A percentile compares a stretch with the other conserved stretches of the same genome.
These are phyloP conservation scores for Mallotus japonicus DNA, from an alignment of 441 rosid genomes.

Conservation along the genomic window DNA sequence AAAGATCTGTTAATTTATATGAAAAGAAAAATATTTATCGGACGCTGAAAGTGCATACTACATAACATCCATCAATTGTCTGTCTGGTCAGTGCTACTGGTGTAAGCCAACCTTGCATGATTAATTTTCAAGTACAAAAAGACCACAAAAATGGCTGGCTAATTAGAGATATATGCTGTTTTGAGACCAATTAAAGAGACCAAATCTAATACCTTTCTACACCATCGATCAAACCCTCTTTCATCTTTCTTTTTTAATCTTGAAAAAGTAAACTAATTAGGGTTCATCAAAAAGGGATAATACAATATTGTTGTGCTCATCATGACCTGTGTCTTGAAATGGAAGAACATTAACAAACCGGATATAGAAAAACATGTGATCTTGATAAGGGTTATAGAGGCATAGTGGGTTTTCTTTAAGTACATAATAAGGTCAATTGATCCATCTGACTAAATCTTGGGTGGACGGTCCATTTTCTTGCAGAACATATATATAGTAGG, in stretches of 20 bases:
- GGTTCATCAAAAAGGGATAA: constrained; percentile 4
- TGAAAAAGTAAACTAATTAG: not conserved
- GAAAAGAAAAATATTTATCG: not conserved
- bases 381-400: constrained; percentile 26
- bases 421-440: no score
- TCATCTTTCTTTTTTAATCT: not conserved
- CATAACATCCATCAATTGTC: not conserved
- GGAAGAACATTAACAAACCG: constrained; percentile 28
- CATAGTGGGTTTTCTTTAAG: constrained; percentile 21
- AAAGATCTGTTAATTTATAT: not conserved
- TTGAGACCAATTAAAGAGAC: constrained; percentile 26
- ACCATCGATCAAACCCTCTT: not conserved
- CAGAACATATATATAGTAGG: no score
- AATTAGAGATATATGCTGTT: not conserved
- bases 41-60: constrained; percentile 22
- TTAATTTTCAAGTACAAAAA: not conserved
- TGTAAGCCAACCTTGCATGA: constrained; percentile 32
- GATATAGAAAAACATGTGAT: constrained; percentile 26
- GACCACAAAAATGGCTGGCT: not conserved
- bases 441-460: no score
- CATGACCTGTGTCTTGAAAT: constrained; percentile 28
- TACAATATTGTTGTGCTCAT: constrained; percentile 18
- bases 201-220: constrained; percentile 22
- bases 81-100: constrained; percentile 20
- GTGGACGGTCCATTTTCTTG: no score